Evolutionary conservation across 2,329 filamentous ascomycete genomes (phyloP).

Genomic region (Acrocalymma vagum): DNA sequence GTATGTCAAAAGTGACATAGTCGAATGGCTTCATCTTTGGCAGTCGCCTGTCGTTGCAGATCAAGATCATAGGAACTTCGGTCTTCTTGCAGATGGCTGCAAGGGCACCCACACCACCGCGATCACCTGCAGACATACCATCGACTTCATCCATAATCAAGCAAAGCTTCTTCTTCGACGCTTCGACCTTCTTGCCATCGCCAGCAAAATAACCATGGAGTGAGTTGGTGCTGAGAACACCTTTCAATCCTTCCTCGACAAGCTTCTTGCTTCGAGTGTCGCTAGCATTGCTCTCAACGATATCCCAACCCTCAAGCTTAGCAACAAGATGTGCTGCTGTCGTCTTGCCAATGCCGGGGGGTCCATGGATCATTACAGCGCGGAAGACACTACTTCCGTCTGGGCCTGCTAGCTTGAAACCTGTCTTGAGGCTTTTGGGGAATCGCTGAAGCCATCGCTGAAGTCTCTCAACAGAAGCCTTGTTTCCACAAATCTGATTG

Average conservation of each 20-base stretch:
- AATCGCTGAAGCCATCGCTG: conserved; percentile 87
- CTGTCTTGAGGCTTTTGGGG: conserved; percentile 77
- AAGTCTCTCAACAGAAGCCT: conserved; percentile 86
- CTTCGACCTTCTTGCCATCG: conserved; percentile 81
- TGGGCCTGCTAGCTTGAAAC: conserved; percentile 82
- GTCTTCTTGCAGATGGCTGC: conserved; percentile 96
- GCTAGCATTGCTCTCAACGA: conserved; percentile 94
- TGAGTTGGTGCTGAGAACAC: conserved; percentile 93
- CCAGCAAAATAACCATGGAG: conserved; percentile 89
- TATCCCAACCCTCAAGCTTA: conserved; percentile 90
- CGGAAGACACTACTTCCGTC: conserved; percentile 86
- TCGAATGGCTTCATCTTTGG: conserved; percentile 99
- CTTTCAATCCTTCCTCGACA: conserved; percentile 86
- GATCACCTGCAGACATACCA: conserved; percentile 96
- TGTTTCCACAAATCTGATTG: conserved; percentile 94
- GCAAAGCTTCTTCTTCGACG: conserved; percentile 88
- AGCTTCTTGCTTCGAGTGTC: conserved; percentile 96
- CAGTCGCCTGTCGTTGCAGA: conserved; percentile 92
- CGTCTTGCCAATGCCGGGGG: conserved; percentile 96
- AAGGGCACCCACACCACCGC: conserved; percentile 92
- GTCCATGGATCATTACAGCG: conserved; percentile 94
- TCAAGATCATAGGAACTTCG: conserved; percentile 91
- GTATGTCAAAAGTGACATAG: conserved; percentile 81
- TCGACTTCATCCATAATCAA: conserved; percentile 99
- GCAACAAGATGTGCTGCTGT: conserved; percentile 95